Base-by-base conservation (phyloP, 139 green algal genomes). In the Chlorella vulgaris region DNA sequence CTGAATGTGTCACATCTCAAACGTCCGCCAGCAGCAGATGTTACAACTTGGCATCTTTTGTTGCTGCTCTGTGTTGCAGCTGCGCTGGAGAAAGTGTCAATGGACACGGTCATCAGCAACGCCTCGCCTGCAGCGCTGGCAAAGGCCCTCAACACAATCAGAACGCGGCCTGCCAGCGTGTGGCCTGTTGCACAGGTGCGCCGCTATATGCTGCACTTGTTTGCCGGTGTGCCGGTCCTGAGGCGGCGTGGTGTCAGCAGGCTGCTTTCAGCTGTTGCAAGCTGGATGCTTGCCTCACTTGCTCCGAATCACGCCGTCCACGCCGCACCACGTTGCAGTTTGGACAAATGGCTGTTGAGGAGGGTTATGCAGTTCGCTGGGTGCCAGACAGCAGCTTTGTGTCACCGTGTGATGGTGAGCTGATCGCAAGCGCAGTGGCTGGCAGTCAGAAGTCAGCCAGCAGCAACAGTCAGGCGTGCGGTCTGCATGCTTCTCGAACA, bases 401-500 rank as follows among this genome's bases (percentile, higher is more conserved):
- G 4, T 67, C 53, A 1, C 71, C 71, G 47, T 78, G 71, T 47
- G 71, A 78, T 22, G 47, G 71, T 78, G 71, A 66, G 71, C 6
- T 58, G 47, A 58, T 15, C 15, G 47, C 47, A 58, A 58, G 47
- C 10, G 15, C 10, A 24, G 47, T 15, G 40, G 7, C 26, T 70
- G 63, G 28, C 40, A 47, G n/a, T n/a, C n/a, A n/a, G n/a, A n/a
- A n/a, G n/a, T n/a, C n/a, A n/a, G n/a, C n/a, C n/a, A n/a, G n/a
- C n/a, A n/a, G n/a, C n/a, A n/a, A n/a, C n/a, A n/a, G n/a, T n/a
- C n/a, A n/a, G n/a, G n/a, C n/a, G n/a, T n/a, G n/a, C n/a, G n/a
- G n/a, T n/a, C n/a, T n/a, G n/a, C n/a, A n/a, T n/a, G n/a, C n/a
- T n/a, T n/a, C n/a, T n/a, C n/a, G n/a, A n/a, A n/a, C n/a, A n/a